Base-by-base conservation (phyloP, 805 yeast genomes). In the Clavispora asparagi region DNA sequence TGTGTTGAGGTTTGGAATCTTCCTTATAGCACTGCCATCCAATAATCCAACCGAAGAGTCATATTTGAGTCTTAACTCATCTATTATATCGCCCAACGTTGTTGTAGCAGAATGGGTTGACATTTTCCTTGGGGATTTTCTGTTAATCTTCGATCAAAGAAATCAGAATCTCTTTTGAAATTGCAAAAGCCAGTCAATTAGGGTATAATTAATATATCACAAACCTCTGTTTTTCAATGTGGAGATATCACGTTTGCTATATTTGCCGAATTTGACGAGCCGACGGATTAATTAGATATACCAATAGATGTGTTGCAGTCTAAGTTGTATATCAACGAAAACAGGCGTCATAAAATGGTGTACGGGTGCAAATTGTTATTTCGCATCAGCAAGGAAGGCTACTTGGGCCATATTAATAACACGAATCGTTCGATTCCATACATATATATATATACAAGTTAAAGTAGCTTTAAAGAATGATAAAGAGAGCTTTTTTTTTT, bases 1-100 rank as follows among this genome's bases (percentile, higher is more conserved):
- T 5, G 72, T 63, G 45, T 71, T 71, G 17, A 68, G 77, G 17
- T 69, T 63, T 6, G 77, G 71, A 1, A 68, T 55, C 27, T 61
- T 64, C 27, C 75, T 65, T 0, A 78, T 68, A 6, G 73, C 57
- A 16, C 79, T 82, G 0, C 91, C 91, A 52, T 76, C 82, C 23
- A 85, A 62, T 43, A 78, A 62, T 1, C 90, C 90, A 14, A 77
- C 68, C 35, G 79, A 77, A 5, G 76, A 67, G 55, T 83, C 87
- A 57, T 79, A 84, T 1, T 77, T 65, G 44, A 85, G 61, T 40
- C 73, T 70, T 33, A 83, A 62, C 51, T 78, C 79, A 40, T 67
- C 65, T 44, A 84, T 64, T 12, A 85, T 75, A 45, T 77, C 76
- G 27, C 74, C 73, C 43, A 85, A 58, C 7, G 70, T 64, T 5